Evolutionary conservation across 2,329 filamentous ascomycete genomes (phyloP), one percentile per base, ranked within the genome.

Genomic region (Rhynchosporium agropyri): DNA sequence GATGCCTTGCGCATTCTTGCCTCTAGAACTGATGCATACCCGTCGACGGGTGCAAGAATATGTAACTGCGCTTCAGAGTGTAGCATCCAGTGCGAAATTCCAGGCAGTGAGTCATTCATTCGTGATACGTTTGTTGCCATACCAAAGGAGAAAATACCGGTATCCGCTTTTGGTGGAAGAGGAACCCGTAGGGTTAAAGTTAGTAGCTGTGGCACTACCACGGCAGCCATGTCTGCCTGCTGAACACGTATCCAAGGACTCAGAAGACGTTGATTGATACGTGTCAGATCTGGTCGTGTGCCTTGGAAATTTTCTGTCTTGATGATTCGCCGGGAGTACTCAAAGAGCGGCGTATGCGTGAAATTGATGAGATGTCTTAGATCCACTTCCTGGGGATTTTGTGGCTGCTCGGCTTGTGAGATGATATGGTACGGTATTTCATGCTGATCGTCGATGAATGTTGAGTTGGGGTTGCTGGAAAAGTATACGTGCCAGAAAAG

Each of bases 71-170:
- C 42, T 20, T 58, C 36, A 1, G 55, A 58, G 42, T 58, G 55
- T 58, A 42, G 28, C 15, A 58, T 15, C 55, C 55, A 58, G 42
- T 58, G 55, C 42, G 29, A 48, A 13, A 58, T 58, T 5, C 55
- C 55, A 20, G 10, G n/a, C 2, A 42, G n/a, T 13, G 55, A 58
- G 40, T 46, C 42, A 26, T 36, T 26, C 28, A 58, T 33, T 36
- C 55, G 48, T 33, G 42, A 29, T 8, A 58, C 36, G 3, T 40
- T 58, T 10, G 55, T 48, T 33, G 55, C 55, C 42, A 58, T 48
- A n/a, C 55, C 55, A 42, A 58, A 58, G 26, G 55, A 58, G 20
- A 58, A 58, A 20, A 58, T 48, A 26, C 55, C 36, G 3, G 55
- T 46, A 48, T 58, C 42, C 6, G 42, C 55, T 26, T 48, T 10